Conservation (phyloP, 495 filamentous ascomycete genomes). For the Lasiosphaeria miniovina region DNA sequence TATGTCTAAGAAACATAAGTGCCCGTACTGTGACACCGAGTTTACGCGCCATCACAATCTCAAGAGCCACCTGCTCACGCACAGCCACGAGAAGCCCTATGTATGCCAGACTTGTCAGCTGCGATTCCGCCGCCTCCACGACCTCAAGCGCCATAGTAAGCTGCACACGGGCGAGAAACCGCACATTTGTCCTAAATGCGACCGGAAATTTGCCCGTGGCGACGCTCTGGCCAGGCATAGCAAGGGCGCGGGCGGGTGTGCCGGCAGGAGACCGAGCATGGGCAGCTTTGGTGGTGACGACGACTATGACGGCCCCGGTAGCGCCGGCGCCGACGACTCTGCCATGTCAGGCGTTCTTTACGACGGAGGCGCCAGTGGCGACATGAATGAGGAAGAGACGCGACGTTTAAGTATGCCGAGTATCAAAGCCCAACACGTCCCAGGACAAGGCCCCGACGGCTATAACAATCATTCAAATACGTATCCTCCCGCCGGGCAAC, state of each 20-base stretch:
- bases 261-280: slow-evolving; percentile 82
- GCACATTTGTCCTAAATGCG: slow-evolving; percentile 90
- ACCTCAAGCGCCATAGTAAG: slow-evolving; percentile 93
- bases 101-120: slow-evolving; percentile 84
- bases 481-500: slow-evolving; percentile 68
- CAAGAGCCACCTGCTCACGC: slow-evolving; percentile 97
- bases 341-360: slow-evolving; percentile 76
- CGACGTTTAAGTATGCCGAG: slow-evolving; percentile 62
- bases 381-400: slow-evolving; percentile 49
- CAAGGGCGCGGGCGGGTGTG: slow-evolving; percentile 94
- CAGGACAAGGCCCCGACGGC: slow-evolving; percentile 46
- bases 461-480: slow-evolving; percentile 56
- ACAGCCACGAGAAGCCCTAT: slow-evolving; percentile 98
- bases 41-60: slow-evolving; percentile 98
- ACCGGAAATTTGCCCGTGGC: slow-evolving; percentile 88
- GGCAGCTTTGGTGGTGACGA: slow-evolving; percentile 81
- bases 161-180: slow-evolving; percentile 95
- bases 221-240: slow-evolving; percentile 93
- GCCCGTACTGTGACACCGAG: slow-evolving; percentile 90
- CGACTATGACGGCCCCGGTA: slow-evolving; percentile 53
- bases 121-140: slow-evolving; percentile 87
- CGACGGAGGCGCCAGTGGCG: slow-evolving; percentile 54
- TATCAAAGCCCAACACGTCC: slow-evolving; percentile 67
- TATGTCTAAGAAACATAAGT: slow-evolving; percentile 82
- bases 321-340: slow-evolving; percentile 63